A percentile compares a stretch with the other conserved stretches of the same genome.
These are phyloP conservation scores for Falciphora oryzae DNA, from an alignment of 2,329 filamentous ascomycete genomes.

Conservation along the genomic window DNA sequence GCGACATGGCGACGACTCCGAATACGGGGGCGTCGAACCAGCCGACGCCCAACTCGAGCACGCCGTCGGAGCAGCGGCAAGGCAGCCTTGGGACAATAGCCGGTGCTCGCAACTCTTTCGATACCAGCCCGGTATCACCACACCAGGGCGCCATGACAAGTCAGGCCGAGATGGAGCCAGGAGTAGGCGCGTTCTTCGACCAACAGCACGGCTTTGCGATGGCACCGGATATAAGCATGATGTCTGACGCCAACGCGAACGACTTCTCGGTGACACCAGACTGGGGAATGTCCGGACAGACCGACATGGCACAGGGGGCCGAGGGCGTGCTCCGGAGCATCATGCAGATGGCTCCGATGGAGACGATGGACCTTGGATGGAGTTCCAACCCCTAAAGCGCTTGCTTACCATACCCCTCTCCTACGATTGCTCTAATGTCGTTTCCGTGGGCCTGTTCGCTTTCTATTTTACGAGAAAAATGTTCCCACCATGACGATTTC, in stretches of 20 bases:
- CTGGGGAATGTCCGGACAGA: constrained; percentile 11
- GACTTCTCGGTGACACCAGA: constrained; percentile 1
- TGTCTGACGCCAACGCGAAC: constrained; percentile 13
- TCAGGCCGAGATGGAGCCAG: background rate
- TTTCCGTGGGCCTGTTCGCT: background rate
- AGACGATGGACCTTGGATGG: constrained; percentile 51
- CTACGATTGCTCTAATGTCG: background rate
- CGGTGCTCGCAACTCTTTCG: constrained; percentile 36
- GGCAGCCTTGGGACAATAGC: constrained; percentile 13
- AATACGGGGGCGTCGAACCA: constrained; percentile 45
- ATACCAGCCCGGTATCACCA: constrained; percentile 44
- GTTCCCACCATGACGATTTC: no score
- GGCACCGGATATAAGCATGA: constrained; percentile 10
- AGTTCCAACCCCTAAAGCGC: constrained; percentile 23
- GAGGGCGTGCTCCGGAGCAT: constrained; percentile 52
- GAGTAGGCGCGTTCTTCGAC: background rate
- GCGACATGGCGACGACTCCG: constrained; percentile 43
- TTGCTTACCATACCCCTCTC: background rate
- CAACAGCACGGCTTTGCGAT: constrained; percentile 5
- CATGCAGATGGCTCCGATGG: constrained; percentile 55
- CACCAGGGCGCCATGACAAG: constrained; percentile 24
- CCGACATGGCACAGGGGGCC: constrained; percentile 48
- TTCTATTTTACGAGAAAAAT: no score
- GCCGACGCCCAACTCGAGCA: constrained; percentile 56
- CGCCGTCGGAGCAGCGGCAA: constrained; percentile 36